These are phyloP conservation scores for Colletotrichum sidae DNA, from an alignment of 2,329 filamentous ascomycete species.

Conservation along the genomic window DNA sequence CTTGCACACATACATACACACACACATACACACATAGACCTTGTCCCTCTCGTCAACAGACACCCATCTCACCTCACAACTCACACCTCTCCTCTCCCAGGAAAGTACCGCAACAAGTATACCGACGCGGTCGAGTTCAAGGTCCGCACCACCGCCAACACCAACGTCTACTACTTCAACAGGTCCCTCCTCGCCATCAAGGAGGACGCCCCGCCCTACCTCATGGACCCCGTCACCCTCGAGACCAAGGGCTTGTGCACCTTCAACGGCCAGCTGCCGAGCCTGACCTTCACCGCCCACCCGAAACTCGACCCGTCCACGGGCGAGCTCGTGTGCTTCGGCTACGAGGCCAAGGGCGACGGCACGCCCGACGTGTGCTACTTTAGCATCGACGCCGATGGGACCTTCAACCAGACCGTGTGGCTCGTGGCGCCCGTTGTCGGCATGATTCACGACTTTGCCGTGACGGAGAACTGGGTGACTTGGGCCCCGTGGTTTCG, in stretches of 20 bases:
- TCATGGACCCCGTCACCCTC: slow-evolving; percentile 53
- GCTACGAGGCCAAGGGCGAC: slow-evolving; percentile 55
- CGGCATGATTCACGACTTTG: slow-evolving; percentile 56
- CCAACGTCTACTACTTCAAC: slow-evolving; percentile 62
- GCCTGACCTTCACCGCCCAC: slow-evolving; percentile 55
- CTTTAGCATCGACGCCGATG: slow-evolving; percentile 45
- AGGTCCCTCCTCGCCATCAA: slow-evolving; percentile 61
- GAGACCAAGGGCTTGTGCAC: slow-evolving; percentile 55
- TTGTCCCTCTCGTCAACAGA: not conserved
- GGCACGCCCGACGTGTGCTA: slow-evolving; percentile 52
- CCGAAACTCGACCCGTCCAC: slow-evolving; percentile 56
- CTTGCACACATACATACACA: not conserved
- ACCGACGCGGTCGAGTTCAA: slow-evolving; percentile 47
- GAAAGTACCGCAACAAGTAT: slow-evolving; percentile 53
- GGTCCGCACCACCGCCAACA: slow-evolving; percentile 58
- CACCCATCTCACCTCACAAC: not conserved
- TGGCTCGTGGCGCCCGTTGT: slow-evolving; percentile 50
- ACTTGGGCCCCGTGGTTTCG: not conserved
- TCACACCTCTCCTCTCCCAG: slow-evolving; percentile 45
- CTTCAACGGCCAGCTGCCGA: slow-evolving; percentile 54
- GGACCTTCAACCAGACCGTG: slow-evolving; percentile 45
- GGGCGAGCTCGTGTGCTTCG: slow-evolving; percentile 53
- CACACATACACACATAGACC: not conserved
- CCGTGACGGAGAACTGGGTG: slow-evolving; percentile 54
- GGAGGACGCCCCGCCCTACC: slow-evolving; percentile 57